Evolutionary conservation across 371 early-diverging fungal genomes (phyloP).

Genomic region (Mortierella sp.): DNA sequence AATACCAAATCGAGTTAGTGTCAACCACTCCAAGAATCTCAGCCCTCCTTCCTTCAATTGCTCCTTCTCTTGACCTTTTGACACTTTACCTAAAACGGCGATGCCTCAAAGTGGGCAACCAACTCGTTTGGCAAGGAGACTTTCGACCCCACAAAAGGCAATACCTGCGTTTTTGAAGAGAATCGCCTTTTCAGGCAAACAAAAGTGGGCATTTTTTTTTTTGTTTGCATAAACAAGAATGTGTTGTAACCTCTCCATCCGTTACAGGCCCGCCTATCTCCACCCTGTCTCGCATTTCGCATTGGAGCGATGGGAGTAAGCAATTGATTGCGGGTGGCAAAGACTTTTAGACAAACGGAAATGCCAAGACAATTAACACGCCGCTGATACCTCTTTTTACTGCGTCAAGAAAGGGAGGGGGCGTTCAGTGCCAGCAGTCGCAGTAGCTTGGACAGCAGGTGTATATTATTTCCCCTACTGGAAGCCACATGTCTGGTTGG

Average conservation of each 20-base stretch:
- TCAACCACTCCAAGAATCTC: background rate
- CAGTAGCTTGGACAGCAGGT: background rate
- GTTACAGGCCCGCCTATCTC: background rate
- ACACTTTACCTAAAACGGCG: background rate
- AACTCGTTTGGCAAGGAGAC: background rate
- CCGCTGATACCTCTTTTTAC: background rate
- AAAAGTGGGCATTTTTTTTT: background rate
- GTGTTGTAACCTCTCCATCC: background rate
- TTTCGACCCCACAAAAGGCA: background rate
- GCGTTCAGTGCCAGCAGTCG: background rate
- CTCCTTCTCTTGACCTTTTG: background rate
- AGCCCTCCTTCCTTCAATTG: background rate
- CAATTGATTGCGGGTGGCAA: slow-evolving; percentile 4
- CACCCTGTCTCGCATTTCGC: background rate
- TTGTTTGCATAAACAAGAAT: background rate
- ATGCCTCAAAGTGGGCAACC: background rate
- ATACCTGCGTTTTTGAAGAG: background rate
- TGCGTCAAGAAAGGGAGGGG: background rate
- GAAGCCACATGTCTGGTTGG: background rate
- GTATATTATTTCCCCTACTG: background rate
- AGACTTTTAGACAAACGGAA: background rate
- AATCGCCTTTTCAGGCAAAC: slow-evolving; percentile 1
- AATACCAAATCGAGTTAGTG: background rate
- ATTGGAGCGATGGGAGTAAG: background rate
- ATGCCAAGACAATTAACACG: background rate